Percentiles rank a stretch among this genome's conserved stretches.
phyloP scores from a whole-genome alignment of 2,329 filamentous ascomycete genomes.

The Cadophora luteo-olivacea region DNA sequence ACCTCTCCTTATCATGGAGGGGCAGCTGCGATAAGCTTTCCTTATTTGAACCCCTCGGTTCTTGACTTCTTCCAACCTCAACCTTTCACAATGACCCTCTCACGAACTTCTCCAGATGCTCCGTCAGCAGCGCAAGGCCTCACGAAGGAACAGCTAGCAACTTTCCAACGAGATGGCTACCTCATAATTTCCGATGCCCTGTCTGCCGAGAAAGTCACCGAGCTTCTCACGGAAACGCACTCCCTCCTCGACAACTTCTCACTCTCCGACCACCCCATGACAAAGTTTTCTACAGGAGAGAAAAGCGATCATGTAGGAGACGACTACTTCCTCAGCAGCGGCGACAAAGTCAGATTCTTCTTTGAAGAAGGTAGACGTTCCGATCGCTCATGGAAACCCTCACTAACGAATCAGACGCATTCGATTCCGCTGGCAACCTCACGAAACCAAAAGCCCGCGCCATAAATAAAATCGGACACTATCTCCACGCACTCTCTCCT shows the following conservation, averaged over 20 bases:
- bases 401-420: constrained; percentile 67
- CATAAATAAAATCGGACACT: constrained; percentile 89
- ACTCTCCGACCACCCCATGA: constrained; percentile 87
- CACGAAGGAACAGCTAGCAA: constrained; percentile 70
- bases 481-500: constrained; percentile 71
- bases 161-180: constrained; percentile 86
- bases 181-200: constrained; percentile 85
- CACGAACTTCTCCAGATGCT: constrained; percentile 33
- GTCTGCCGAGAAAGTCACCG: constrained; percentile 65
- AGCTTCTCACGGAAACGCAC: constrained; percentile 77
- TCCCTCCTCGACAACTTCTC: constrained; percentile 76
- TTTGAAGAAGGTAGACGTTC: constrained; percentile 74
- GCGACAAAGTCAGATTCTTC: constrained; percentile 95
- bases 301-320: constrained; percentile 82
- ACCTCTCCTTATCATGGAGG: constrained; percentile 26
- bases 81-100: constrained; percentile 34
- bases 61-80: constrained; percentile 1
- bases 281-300: constrained; percentile 88
- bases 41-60: background rate
- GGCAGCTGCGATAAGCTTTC: background rate
- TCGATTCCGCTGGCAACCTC: constrained; percentile 68
- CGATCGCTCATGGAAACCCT: background rate
- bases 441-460: constrained; percentile 81
- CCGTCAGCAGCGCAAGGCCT: constrained; percentile 51
- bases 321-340: constrained; percentile 88